Evolutionary conservation across 176 grass and related monocot species (phyloP).

Genomic region (Otatea glauca): DNA sequence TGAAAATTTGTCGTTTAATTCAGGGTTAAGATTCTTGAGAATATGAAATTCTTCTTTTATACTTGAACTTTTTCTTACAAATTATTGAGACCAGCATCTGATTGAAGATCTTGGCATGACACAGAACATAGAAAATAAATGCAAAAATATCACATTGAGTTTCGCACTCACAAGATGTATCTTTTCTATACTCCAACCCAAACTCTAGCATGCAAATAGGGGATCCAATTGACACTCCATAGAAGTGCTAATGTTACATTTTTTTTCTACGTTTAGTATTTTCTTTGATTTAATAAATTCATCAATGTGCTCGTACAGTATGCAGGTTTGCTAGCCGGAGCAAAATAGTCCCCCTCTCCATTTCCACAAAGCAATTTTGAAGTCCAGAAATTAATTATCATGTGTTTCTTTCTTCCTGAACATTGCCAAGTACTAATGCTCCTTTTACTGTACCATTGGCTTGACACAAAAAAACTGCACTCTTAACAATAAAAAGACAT

Average conservation of each 20-base stretch:
- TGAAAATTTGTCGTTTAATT: constrained; percentile 1
- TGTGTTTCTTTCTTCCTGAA: constrained; percentile 7
- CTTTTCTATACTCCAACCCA: background rate
- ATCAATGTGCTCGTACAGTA: constrained; percentile 6
- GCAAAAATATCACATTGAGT: constrained; percentile 22
- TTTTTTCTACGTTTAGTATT: background rate
- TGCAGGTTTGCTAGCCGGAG: background rate
- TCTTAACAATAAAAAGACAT: background rate
- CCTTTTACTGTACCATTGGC: background rate
- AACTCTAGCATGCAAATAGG: constrained; percentile 2
- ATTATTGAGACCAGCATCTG: background rate
- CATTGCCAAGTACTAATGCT: background rate
- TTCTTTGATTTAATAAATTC: constrained; percentile 21
- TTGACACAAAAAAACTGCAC: constrained; percentile 14
- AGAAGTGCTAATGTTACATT: constrained; percentile 6
- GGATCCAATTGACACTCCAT: background rate
- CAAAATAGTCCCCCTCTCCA: background rate
- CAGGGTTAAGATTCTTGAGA: constrained; percentile 31
- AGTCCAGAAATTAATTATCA: background rate
- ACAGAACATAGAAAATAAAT: background rate
- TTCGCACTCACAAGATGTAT: background rate
- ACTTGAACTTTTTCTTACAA: constrained; percentile 6
- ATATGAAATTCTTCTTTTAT: background rate
- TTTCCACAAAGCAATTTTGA: constrained; percentile 19
- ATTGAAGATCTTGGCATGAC: background rate